phyloP scores from a whole-genome alignment of 2,329 filamentous ascomycete species.

The Nectriaceae sp. region DNA sequence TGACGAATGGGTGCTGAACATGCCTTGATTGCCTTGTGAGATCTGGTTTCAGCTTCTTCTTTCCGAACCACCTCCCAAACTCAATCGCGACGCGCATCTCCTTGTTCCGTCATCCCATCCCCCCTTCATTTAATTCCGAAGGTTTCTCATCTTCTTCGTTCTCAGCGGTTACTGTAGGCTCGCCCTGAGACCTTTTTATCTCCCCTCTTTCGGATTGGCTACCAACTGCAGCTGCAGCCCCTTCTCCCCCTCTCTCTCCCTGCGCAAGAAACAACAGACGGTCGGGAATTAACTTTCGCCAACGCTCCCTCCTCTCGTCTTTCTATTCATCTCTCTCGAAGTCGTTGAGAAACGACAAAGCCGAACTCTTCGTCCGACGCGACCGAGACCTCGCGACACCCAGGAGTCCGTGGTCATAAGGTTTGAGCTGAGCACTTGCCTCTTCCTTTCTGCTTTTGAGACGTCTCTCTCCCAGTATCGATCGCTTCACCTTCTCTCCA shows the following conservation, averaged over 20 bases:
- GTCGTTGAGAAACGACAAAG: too few relatives aligned
- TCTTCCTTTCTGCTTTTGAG: slow-evolving; percentile 41
- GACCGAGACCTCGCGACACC: slow-evolving; percentile 24
- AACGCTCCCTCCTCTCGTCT: too few relatives aligned
- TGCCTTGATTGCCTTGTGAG: neutral
- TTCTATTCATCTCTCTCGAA: too few relatives aligned
- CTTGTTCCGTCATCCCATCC: slow-evolving; percentile 23
- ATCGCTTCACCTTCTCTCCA: slow-evolving; percentile 40
- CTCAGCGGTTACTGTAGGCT: slow-evolving; percentile 11
- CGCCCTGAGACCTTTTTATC: neutral
- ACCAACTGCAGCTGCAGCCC: neutral
- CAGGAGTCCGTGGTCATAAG: slow-evolving; percentile 29
- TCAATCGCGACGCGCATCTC: slow-evolving; percentile 12
- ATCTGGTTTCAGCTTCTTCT: slow-evolving; percentile 20
- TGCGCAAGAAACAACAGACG: too few relatives aligned
- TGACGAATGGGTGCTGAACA: slow-evolving; percentile 19
- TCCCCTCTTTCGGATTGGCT: neutral
- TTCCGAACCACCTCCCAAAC: slow-evolving; percentile 23
- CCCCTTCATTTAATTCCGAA: slow-evolving; percentile 4
- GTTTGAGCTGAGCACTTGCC: slow-evolving; percentile 42
- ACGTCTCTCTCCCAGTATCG: slow-evolving; percentile 38
- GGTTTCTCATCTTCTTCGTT: slow-evolving; percentile 3
- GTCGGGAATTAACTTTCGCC: too few relatives aligned
- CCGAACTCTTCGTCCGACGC: slow-evolving; percentile 8
- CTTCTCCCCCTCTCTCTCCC: neutral